These are phyloP conservation scores for Raphanus hybrid DNA, from an alignment of 441 rosid genomes.

Conservation along the genomic window DNA sequence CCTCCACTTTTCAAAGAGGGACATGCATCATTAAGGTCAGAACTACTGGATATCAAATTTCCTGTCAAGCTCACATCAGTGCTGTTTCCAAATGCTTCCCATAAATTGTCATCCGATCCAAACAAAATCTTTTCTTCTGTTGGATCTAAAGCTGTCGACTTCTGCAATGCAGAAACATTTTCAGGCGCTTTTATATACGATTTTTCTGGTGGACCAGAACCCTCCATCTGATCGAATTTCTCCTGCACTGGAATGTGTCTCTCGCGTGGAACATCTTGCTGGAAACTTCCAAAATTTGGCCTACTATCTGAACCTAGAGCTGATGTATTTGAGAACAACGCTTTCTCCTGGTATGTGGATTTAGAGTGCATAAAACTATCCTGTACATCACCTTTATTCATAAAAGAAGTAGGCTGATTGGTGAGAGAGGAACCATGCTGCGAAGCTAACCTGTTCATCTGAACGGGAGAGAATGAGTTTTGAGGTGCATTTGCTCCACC, in stretches of 20 bases:
- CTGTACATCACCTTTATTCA: slow-evolving; percentile 51
- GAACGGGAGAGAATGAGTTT: slow-evolving; percentile 50
- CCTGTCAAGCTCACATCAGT: slow-evolving; percentile 53
- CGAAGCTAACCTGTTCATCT: slow-evolving; percentile 53
- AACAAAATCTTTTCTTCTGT: slow-evolving; percentile 92
- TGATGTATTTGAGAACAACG: slow-evolving; percentile 45
- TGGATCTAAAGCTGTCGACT: slow-evolving; percentile 79
- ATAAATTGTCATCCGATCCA: slow-evolving; percentile 83
- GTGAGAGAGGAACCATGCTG: slow-evolving; percentile 55
- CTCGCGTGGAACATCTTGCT: slow-evolving; percentile 50
- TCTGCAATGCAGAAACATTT: slow-evolving; percentile 52
- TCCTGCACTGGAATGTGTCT: slow-evolving; percentile 51
- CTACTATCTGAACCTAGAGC: slow-evolving; percentile 52
- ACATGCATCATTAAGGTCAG: slow-evolving; percentile 53
- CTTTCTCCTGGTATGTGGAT: slow-evolving; percentile 55
- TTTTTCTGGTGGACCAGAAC: slow-evolving; percentile 49
- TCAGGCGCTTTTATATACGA: slow-evolving; percentile 50
- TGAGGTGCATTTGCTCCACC: slow-evolving; percentile 48
- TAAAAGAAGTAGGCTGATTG: slow-evolving; percentile 53
- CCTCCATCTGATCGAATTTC: slow-evolving; percentile 47
- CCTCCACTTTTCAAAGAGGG: slow-evolving; percentile 90
- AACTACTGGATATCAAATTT: slow-evolving; percentile 49
- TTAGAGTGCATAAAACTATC: slow-evolving; percentile 53
- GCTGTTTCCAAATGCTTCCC: slow-evolving; percentile 77
- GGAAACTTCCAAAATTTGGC: slow-evolving; percentile 54